Percentiles rank a stretch among this genome's conserved stretches.
Evolutionary conservation across 2,329 filamentous ascomycete genomes (phyloP).

Genomic region (Botrytis deweyae): DNA sequence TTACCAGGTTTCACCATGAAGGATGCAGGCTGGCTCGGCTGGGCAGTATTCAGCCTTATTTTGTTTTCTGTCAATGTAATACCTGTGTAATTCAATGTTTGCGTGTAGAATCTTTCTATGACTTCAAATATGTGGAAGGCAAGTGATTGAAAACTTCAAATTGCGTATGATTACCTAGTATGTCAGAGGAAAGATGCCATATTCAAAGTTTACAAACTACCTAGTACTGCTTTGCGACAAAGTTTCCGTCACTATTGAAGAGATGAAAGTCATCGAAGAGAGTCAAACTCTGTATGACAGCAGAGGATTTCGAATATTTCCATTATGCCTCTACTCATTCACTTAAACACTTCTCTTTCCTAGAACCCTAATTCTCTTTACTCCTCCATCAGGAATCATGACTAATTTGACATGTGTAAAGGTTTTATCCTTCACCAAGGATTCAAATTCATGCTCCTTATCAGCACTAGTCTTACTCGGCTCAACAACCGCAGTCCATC

Average conservation of each 20-base stretch:
- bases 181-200: no score
- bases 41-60: constrained; percentile 4
- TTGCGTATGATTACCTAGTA: no score
- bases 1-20: constrained; percentile 12
- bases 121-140: neutral
- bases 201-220: neutral
- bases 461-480: constrained; percentile 71
- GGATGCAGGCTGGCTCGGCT: neutral
- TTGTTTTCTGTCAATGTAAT: neutral
- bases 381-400: constrained; percentile 89
- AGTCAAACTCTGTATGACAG: neutral
- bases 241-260: neutral
- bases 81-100: neutral
- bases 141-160: no score
- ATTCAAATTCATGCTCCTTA: constrained; percentile 66
- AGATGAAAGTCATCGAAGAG: neutral
- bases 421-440: constrained; percentile 53
- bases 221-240: neutral
- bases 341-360: constrained; percentile 51
- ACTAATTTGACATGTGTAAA: constrained; percentile 81
- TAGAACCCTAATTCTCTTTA: constrained; percentile 81
- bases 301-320: neutral
- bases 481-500: constrained; percentile 65
- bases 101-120: neutral
- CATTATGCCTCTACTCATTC: neutral